Evolutionary conservation across 1,284 basidiomycete genomes (phyloP).

Genomic region (Melampsora abietis-canadensis): DNA sequence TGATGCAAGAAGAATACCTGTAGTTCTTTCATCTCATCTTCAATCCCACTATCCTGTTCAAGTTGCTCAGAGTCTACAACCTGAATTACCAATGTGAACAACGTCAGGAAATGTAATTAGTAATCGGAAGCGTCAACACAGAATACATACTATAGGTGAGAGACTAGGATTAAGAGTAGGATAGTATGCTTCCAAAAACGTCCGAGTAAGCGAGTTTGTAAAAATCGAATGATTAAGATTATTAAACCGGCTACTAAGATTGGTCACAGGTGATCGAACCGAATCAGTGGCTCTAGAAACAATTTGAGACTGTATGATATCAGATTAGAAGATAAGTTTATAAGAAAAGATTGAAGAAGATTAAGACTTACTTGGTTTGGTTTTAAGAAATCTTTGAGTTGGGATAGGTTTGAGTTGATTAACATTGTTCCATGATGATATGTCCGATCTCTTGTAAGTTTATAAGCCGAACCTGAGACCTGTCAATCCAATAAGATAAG

Average conservation of each 20-base stretch:
- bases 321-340: background rate
- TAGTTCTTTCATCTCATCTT: conserved; percentile 40
- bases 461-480: conserved; percentile 97
- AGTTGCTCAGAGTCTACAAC: background rate
- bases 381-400: conserved; percentile 69
- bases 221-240: conserved; percentile 68
- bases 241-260: conserved; percentile 64
- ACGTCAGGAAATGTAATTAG: background rate
- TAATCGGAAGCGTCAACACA: background rate
- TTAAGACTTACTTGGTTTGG: conserved; percentile 63
- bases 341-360: background rate
- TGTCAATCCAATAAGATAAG: conserved; percentile 53
- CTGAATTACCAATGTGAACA: background rate
- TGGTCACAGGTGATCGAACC: conserved; percentile 85
- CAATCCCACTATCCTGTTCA: conserved; percentile 44
- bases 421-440: conserved; percentile 99
- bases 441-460: conserved; percentile 81
- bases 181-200: conserved; percentile 67
- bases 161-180: conserved; percentile 3
- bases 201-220: conserved; percentile 65
- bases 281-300: conserved; percentile 82
- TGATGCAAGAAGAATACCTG: conserved; percentile 7
- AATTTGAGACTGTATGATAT: conserved; percentile 53
- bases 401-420: conserved; percentile 71
- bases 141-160: conserved; percentile 1